phyloP scores from a whole-genome alignment of 768 basidiomycete genomes.

The Lactarius sp. region DNA sequence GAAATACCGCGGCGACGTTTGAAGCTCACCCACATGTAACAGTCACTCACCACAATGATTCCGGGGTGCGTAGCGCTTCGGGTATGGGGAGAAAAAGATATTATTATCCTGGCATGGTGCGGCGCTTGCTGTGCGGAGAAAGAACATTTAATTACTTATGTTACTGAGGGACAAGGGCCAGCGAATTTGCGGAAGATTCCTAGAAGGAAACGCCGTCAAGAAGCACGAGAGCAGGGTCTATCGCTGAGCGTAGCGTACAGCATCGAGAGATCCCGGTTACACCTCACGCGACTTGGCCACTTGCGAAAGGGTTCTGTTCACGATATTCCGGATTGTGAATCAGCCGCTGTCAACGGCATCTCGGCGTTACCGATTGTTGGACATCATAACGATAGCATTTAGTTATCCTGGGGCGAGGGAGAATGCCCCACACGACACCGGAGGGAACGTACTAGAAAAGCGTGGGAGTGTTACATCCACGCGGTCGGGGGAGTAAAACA shows the following conservation, averaged over 20 bases:
- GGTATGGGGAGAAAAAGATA: not conserved
- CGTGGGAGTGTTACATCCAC: not conserved
- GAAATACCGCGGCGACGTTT: no score
- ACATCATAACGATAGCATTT: not conserved
- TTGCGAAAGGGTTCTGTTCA: not conserved
- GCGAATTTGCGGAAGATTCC: not conserved
- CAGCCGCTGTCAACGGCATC: not conserved
- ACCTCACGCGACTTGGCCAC: not conserved
- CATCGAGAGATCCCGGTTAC: not conserved
- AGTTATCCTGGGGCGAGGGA: not conserved
- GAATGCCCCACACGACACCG: not conserved
- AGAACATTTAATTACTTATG: not conserved
- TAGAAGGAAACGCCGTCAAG: not conserved
- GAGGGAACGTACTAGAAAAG: not conserved
- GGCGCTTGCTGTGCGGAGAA: not conserved
- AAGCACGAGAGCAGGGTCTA: not conserved
- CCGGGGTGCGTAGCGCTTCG: not conserved
- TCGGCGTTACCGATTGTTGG: not conserved
- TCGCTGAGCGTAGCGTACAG: not conserved
- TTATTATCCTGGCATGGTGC: not conserved
- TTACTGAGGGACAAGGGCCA: no score
- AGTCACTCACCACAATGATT: not conserved
- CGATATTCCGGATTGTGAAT: not conserved
- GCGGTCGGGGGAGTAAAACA: no score
- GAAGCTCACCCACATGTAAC: no score